Percentiles rank a stretch among this genome's conserved stretches.
Conservation (phyloP, 2,329 filamentous ascomycete species). For the Nannizziopsis barbatae region DNA sequence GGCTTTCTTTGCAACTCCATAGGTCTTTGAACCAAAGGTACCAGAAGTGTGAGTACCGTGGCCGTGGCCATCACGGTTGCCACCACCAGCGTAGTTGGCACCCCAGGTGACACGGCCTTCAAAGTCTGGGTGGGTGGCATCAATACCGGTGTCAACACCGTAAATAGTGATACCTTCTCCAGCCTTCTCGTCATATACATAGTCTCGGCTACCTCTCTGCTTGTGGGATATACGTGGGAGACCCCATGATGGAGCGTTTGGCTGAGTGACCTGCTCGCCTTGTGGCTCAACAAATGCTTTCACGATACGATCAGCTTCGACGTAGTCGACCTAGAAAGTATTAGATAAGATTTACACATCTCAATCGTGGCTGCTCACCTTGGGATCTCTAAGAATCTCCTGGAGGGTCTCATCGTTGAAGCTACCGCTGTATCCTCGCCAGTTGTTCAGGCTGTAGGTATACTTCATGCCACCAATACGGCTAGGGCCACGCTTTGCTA, state of each 20-base stretch:
- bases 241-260: slow-evolving; percentile 25
- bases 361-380: slow-evolving; percentile 1
- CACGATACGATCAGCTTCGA: slow-evolving; percentile 10
- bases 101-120: slow-evolving; percentile 28
- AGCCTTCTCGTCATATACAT: slow-evolving; percentile 28
- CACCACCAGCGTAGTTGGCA: slow-evolving; percentile 22
- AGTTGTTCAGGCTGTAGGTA: slow-evolving; percentile 5
- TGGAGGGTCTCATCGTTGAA: slow-evolving; percentile 12
- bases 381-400: slow-evolving; percentile 3
- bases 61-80: slow-evolving; percentile 21
- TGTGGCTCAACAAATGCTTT: slow-evolving; percentile 13
- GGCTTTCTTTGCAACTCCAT: slow-evolving; percentile 30
- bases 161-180: slow-evolving; percentile 29
- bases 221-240: slow-evolving; percentile 26
- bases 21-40: slow-evolving; percentile 26
- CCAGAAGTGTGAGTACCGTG: slow-evolving; percentile 33
- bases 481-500: not conserved
- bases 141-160: slow-evolving; percentile 32
- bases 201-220: slow-evolving; percentile 19
- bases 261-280: slow-evolving; percentile 21
- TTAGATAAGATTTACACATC: slow-evolving; percentile 7
- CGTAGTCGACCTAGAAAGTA: slow-evolving; percentile 19
- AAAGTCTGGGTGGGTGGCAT: slow-evolving; percentile 26
- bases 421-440: slow-evolving; percentile 8
- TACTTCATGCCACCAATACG: slow-evolving; percentile 5